Percentiles rank a stretch among this genome's conserved stretches.
Evolutionary conservation across 2,329 filamentous ascomycete species (phyloP).

Genomic region (Balansia obtecta): DNA sequence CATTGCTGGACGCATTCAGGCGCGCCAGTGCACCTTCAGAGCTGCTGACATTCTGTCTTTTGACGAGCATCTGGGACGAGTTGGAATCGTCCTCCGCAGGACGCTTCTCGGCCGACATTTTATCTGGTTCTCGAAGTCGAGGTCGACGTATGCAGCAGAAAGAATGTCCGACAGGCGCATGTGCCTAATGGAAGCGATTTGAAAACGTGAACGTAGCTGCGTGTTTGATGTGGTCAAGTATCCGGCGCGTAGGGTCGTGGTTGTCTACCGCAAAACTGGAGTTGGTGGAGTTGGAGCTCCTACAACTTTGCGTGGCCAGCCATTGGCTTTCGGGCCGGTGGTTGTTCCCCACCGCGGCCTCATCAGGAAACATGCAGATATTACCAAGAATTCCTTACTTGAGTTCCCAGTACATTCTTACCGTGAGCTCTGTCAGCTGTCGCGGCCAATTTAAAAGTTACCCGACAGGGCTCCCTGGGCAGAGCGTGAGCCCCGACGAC

Average conservation of each 20-base stretch:
- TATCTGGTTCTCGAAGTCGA: slow-evolving; percentile 5
- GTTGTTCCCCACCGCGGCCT: slow-evolving; percentile 16
- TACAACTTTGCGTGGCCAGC: slow-evolving; percentile 4
- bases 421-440: background rate
- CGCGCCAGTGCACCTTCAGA: slow-evolving; percentile 36
- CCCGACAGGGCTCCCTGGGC: too few species aligned
- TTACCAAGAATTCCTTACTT: background rate
- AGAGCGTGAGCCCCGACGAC: background rate
- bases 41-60: slow-evolving; percentile 62
- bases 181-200: background rate
- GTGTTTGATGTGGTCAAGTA: background rate
- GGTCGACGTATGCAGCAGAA: too few species aligned
- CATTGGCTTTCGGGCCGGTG: slow-evolving; percentile 22
- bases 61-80: slow-evolving; percentile 70
- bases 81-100: slow-evolving; percentile 76
- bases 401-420: background rate
- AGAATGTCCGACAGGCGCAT: too few species aligned
- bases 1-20: slow-evolving; percentile 35
- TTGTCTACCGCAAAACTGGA: background rate
- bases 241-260: background rate
- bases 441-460: background rate
- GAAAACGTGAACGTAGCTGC: background rate
- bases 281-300: slow-evolving; percentile 3
- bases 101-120: slow-evolving; percentile 88
- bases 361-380: background rate